These are phyloP conservation scores for Zoysia matrella DNA, from an alignment of 202 grass and related monocot species.

Conservation along the genomic window DNA sequence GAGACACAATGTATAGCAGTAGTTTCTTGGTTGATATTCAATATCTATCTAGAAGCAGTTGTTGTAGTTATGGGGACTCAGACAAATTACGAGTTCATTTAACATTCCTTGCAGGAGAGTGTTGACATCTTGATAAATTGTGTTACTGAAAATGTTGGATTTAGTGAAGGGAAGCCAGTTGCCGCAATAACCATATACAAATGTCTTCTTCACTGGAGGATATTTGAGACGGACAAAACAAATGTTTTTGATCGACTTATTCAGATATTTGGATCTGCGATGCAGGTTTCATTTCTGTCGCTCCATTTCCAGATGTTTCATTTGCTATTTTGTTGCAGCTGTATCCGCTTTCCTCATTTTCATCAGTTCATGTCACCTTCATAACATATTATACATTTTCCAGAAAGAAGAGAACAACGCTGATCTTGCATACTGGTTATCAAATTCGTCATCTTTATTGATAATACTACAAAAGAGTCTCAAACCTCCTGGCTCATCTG, in stretches of 20 bases:
- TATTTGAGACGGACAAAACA: conserved; percentile 88
- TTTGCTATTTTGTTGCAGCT: conserved; percentile 1
- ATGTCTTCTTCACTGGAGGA: conserved; percentile 94
- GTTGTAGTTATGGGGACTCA: conserved; percentile 12
- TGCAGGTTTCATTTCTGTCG: conserved; percentile 64
- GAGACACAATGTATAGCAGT: conserved; percentile 67
- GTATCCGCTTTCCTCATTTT: conserved; percentile 16
- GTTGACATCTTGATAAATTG: conserved; percentile 77
- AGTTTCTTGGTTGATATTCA: conserved; percentile 39
- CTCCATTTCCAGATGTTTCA: conserved; percentile 17
- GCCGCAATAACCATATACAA: conserved; percentile 93
- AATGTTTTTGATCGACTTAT: conserved; percentile 90
- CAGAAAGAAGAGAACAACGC: conserved; percentile 84
- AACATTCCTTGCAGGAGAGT: conserved; percentile 72
- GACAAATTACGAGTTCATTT: conserved; percentile 36
- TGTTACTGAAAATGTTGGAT: conserved; percentile 78
- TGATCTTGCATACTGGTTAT: conserved; percentile 86
- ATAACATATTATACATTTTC: conserved; percentile 36
- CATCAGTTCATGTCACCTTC: conserved; percentile 31
- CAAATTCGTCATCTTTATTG: conserved; percentile 83
- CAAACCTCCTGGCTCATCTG: conserved; percentile 63
- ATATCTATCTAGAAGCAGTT: conserved; percentile 40
- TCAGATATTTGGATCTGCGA: conserved; percentile 82
- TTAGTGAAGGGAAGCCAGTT: conserved; percentile 81
- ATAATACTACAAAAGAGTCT: conserved; percentile 92